Evolutionary conservation across 2,329 filamentous ascomycete genomes (phyloP).

Genomic region (Hortaea werneckii): DNA sequence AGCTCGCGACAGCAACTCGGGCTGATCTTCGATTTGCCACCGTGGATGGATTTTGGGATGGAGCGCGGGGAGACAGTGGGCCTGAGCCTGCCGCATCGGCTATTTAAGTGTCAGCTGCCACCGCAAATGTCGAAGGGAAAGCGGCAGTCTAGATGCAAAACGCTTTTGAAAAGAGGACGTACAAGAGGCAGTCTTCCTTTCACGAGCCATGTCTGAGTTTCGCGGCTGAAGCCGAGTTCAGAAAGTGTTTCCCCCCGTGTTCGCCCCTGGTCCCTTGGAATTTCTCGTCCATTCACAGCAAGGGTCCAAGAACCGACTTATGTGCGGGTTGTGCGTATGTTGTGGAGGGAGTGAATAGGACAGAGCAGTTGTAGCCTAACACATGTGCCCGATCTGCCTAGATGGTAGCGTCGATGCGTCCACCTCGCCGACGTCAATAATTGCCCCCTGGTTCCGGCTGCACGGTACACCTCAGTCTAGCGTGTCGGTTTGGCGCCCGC

Average conservation of each 20-base stretch:
- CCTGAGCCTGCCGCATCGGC: neutral
- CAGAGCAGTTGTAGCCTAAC: too few species aligned
- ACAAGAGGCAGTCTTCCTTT: neutral
- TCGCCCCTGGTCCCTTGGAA: too few species aligned
- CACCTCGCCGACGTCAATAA: neutral
- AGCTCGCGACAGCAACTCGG: slow-evolving; percentile 2
- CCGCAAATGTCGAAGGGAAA: neutral
- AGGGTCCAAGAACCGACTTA: too few species aligned
- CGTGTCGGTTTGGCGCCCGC: neutral
- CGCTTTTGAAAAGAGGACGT: neutral
- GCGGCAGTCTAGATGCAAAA: neutral
- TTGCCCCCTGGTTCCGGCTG: neutral
- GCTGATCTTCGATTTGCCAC: slow-evolving; percentile 1
- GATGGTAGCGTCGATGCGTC: neutral
- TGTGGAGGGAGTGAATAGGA: too few species aligned
- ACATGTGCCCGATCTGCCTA: neutral
- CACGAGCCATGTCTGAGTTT: neutral
- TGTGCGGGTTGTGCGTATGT: too few species aligned
- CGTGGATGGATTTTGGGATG: neutral
- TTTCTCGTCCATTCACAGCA: too few species aligned
- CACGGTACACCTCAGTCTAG: neutral
- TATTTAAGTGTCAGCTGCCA: neutral
- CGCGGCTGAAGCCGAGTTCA: too few species aligned
- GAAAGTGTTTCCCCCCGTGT: too few species aligned
- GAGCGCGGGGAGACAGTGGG: neutral